A percentile compares a stretch with the other conserved stretches of the same genome.
Conservation (phyloP, 352 stramenopile genomes). For the Pythium pyrilobum region DNA sequence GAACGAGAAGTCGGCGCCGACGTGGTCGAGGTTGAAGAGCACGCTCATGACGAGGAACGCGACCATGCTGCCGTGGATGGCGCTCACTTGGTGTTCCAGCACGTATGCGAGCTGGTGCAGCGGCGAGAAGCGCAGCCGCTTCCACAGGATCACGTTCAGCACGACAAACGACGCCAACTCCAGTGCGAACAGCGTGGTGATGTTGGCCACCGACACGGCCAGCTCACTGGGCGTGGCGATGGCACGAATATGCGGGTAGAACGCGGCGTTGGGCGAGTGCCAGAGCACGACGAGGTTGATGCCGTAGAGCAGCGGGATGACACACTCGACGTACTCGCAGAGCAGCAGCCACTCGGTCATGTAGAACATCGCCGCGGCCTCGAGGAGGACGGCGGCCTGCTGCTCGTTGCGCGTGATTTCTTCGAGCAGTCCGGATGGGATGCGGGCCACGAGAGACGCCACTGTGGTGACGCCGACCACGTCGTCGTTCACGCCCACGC, state of each 20-base stretch:
- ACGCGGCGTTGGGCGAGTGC: constrained; percentile 1
- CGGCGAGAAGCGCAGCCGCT: constrained; percentile 7
- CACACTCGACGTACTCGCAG: constrained; percentile 30
- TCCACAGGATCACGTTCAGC: constrained; percentile 3
- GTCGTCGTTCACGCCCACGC: too few relatives aligned
- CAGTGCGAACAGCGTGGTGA: constrained; percentile 5
- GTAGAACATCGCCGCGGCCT: constrained; percentile 21
- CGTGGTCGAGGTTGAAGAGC: constrained; percentile 12
- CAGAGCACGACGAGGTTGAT: constrained; percentile 6
- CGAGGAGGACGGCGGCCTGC: neutral
- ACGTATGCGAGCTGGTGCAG: constrained; percentile 43
- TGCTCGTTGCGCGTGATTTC: too few relatives aligned
- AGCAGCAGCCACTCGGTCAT: constrained; percentile 27
- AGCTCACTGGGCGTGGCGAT: neutral
- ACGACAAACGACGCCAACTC: constrained; percentile 14
- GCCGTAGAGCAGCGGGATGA: constrained; percentile 25
- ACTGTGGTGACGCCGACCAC: too few relatives aligned
- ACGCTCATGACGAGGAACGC: constrained; percentile 4
- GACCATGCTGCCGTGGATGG: constrained; percentile 4
- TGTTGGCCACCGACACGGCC: neutral
- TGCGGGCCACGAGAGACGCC: too few relatives aligned
- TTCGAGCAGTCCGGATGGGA: too few relatives aligned
- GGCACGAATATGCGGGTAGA: constrained; percentile 6
- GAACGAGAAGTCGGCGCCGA: constrained; percentile 22
- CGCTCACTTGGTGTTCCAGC: constrained; percentile 13